Base-by-base conservation (phyloP, 225 moss, liverwort and hornwort species). In the Neckera pumila region DNA sequence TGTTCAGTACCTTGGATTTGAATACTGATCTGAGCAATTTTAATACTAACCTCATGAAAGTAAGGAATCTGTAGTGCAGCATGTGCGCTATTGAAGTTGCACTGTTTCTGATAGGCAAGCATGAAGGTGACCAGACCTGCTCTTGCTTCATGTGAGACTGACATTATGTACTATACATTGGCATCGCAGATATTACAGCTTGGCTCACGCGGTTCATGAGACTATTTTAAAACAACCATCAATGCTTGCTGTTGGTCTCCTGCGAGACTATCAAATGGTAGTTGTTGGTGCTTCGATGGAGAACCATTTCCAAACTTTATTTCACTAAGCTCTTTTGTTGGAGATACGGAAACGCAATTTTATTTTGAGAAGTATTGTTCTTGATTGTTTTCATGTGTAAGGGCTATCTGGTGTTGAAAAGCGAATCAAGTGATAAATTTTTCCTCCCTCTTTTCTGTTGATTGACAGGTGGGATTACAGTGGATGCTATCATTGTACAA, bases 401-500 rank as follows among this genome's bases (percentile, higher is more conserved):
- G 54, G 76, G n/a, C 40, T 66, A n/a, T 81, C 30, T 78, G 87
- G 40, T 82, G 42, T 79, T 66, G 51, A 59, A 42, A 82, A 71
- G 78, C n/a, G 67, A 36, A 81, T 80, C 13, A 76, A 84, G 84
- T 40, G 47, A 78, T 90, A 80, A 88, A 72, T 6, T 18, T 42
- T 66, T 22, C 38, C 43, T 79, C 28, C 34, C 67, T 60, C 31
- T 57, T 83, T 89, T 72, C 20, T 90, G 81, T 89, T 75, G 15
- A 54, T 87, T 76, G 79, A 62, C 96, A 99, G 98, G 98, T 99
- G 83, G 99, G 99, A 91, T 92, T 99, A 89, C 99, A 99, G 91
- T 99, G 99, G 99, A 99, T 99, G 99, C 93, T 99, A 65, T 99
- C 99, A 57, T 90, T 99, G 93, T 99, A 99, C 89, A 99, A 99